These are phyloP conservation scores for Globisporangium mamillatum DNA, from an alignment of 352 stramenopile species.

Conservation along the genomic window DNA sequence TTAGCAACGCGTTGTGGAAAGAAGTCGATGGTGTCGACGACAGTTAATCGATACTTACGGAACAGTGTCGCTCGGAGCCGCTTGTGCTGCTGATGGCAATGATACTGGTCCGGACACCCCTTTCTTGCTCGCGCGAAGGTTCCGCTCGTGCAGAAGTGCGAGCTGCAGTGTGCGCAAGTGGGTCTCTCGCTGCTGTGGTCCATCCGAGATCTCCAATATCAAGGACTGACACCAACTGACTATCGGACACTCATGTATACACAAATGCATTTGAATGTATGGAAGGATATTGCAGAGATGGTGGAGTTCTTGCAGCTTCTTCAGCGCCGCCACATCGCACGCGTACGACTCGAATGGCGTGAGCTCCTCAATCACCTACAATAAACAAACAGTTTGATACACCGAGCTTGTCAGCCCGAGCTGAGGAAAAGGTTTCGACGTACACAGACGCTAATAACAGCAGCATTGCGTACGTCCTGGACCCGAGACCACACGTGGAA, in stretches of 20 bases:
- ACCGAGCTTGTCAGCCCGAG: not conserved
- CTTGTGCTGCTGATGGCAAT: too few species aligned
- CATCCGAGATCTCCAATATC: not conserved
- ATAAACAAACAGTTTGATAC: not conserved
- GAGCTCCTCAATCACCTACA: constrained; percentile 31
- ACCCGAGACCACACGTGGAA: constrained; percentile 33
- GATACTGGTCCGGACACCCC: too few species aligned
- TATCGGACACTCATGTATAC: not conserved
- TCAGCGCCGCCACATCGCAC: constrained; percentile 34
- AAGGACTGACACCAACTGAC: not conserved
- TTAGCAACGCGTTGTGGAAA: not conserved
- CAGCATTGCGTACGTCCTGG: constrained; percentile 23
- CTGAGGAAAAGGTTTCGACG: not conserved
- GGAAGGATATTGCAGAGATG: constrained; percentile 67
- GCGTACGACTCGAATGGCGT: constrained; percentile 27
- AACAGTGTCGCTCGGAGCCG: too few species aligned
- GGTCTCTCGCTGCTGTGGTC: constrained; percentile 54
- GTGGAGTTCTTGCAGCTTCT: constrained; percentile 53
- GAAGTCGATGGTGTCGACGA: too few species aligned
- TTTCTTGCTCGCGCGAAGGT: not conserved
- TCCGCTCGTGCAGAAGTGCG: constrained; percentile 38
- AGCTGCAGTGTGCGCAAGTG: constrained; percentile 59
- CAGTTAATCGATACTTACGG: too few species aligned
- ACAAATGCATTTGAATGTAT: not conserved
- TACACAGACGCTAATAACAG: not conserved